phyloP scores from a whole-genome alignment of 1,284 basidiomycete species.

The Malassezia pachydermatis region DNA sequence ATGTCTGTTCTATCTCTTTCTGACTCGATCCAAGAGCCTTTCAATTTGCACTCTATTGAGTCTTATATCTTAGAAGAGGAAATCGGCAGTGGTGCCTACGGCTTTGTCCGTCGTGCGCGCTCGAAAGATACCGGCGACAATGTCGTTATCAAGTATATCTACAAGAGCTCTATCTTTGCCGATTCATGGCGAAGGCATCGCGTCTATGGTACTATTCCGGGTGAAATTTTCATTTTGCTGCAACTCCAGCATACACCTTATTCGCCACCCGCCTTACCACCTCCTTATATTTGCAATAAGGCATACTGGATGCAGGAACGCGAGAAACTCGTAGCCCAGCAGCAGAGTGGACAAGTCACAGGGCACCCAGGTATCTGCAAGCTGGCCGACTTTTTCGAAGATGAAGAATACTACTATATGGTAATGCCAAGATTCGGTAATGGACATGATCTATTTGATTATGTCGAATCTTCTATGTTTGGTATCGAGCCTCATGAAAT shows the following conservation, averaged over 20 bases:
- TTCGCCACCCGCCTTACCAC: conserved; percentile 20
- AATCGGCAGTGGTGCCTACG: conserved; percentile 78
- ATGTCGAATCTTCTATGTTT: conserved; percentile 77
- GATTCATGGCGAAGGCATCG: conserved; percentile 97
- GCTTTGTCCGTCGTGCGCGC: conserved; percentile 79
- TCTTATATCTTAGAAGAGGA: conserved; percentile 39
- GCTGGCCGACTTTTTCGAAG: conserved; percentile 93
- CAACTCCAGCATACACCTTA: conserved; percentile 64
- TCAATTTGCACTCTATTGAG: conserved; percentile 18
- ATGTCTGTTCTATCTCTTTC: too few relatives aligned
- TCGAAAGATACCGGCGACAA: conserved; percentile 50
- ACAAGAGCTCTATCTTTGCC: conserved; percentile 93
- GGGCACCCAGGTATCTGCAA: conserved; percentile 80
- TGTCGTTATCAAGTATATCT: conserved; percentile 91
- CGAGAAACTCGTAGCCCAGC: not conserved
- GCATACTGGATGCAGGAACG: conserved; percentile 8
- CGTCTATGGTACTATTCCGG: conserved; percentile 86
- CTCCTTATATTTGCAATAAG: conserved; percentile 22
- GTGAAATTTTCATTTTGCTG: conserved; percentile 94
- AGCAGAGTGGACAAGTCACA: not conserved
- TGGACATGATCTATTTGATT: conserved; percentile 76
- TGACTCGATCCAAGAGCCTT: not conserved
- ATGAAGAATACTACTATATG: conserved; percentile 90
- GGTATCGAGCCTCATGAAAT: conserved; percentile 69
- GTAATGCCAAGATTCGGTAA: conserved; percentile 53